A percentile compares a stretch with the other conserved stretches of the same genome.
Conservation (phyloP, 2,329 filamentous ascomycete species). For the Thyridium curvatum region DNA sequence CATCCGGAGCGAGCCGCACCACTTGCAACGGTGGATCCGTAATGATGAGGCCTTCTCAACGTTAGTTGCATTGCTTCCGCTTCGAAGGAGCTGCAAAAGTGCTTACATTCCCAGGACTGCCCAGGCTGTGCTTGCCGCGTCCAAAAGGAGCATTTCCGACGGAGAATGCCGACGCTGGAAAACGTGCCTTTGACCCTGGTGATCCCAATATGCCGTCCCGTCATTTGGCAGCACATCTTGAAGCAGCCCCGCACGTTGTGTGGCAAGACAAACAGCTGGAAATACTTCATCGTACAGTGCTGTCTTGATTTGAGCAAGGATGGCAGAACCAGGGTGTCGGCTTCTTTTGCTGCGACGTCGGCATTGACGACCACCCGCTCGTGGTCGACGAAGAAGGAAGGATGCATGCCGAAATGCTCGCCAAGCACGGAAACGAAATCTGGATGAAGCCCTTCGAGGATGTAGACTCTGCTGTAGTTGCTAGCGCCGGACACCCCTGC, state of each 20-base stretch:
- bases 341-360: constrained; percentile 11
- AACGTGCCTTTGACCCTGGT: constrained; percentile 10
- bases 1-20: too few species aligned
- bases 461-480: too few species aligned
- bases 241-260: constrained; percentile 12
- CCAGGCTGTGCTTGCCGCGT: too few species aligned
- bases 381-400: constrained; percentile 16
- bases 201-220: constrained; percentile 15
- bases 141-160: constrained; percentile 16
- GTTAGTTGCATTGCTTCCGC: too few species aligned
- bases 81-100: too few species aligned
- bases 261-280: constrained; percentile 13
- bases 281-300: constrained; percentile 14
- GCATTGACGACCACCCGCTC: constrained; percentile 17
- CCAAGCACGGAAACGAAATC: constrained; percentile 12
- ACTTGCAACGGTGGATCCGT: too few species aligned
- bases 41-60: too few species aligned
- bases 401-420: constrained; percentile 12
- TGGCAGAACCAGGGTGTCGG: constrained; percentile 14
- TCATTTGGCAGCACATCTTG: constrained; percentile 13
- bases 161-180: constrained; percentile 12
- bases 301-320: constrained; percentile 8
- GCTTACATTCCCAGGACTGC: too few species aligned
- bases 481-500: too few species aligned
- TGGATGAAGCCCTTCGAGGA: constrained; percentile 15